Conservation (phyloP, 1,139 yeast genomes). For the Pichia sp. region DNA sequence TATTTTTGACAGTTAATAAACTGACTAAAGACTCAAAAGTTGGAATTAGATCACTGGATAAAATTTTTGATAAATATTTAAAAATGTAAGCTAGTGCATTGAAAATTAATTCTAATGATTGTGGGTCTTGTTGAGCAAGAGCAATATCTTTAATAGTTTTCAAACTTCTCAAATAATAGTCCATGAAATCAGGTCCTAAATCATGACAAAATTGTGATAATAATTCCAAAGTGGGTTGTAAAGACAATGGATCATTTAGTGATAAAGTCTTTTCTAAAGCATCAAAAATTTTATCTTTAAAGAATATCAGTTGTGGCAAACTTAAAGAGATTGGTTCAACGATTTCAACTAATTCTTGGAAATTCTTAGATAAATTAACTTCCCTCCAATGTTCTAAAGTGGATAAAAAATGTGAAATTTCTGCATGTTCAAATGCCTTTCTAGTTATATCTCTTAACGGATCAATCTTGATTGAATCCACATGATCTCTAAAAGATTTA, state of each 20-base stretch:
- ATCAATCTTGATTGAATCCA: conserved; percentile 79
- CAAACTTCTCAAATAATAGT: conserved; percentile 53
- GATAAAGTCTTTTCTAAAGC: conserved; percentile 39
- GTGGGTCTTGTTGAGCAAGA: conserved; percentile 46
- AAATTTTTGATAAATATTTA: conserved; percentile 67
- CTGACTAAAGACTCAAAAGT: conserved; percentile 66
- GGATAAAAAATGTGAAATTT: conserved; percentile 70
- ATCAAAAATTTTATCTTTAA: conserved; percentile 56
- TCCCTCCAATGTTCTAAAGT: conserved; percentile 86
- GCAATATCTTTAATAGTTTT: conserved; percentile 47
- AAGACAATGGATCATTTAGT: conserved; percentile 58
- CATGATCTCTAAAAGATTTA: conserved; percentile 72
- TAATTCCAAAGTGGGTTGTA: conserved; percentile 77
- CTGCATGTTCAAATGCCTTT: conserved; percentile 54
- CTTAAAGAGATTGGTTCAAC: conserved; percentile 57
- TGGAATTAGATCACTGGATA: conserved; percentile 57
- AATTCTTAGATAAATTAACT: conserved; percentile 69
- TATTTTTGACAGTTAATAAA: conserved; percentile 45
- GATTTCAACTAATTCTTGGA: conserved; percentile 55
- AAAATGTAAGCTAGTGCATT: conserved; percentile 81
- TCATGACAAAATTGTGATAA: conserved; percentile 86
- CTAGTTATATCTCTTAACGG: conserved; percentile 61
- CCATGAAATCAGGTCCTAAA: conserved; percentile 84
- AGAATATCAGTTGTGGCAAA: conserved; percentile 73
- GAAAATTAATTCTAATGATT: conserved; percentile 76